Base-by-base conservation (phyloP, 805 yeast species). In the Phaffomyces opuntiae region DNA sequence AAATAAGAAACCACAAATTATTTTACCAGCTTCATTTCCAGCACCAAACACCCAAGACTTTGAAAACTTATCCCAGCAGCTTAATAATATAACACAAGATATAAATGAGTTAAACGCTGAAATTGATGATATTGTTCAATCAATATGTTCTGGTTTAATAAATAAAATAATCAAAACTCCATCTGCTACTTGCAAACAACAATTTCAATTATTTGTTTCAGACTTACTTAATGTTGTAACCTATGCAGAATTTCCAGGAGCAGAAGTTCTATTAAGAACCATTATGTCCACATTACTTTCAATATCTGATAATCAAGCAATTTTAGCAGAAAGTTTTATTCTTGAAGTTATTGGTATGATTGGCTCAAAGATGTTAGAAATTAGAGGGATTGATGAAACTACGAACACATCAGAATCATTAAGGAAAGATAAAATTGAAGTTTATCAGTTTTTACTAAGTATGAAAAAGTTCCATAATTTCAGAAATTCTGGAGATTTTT, bases 291-390 rank as follows among this genome's bases (percentile, higher is more conserved):
- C 71, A 7, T 55, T 81, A 21, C 56, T 80, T 42, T 53, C 51
- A 19, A 57, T 69, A 1, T 48, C 70, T 2, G 70, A 70, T 12
- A 64, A 62, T 27, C 64, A 67, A 38, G 40, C 72, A 0, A 64
- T 74, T 1, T 7, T 35, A 12, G 63, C 74, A 7, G 84, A 80
- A 48, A 66, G 80, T 0, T 70, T 70, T 49, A 68, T 77, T 4
- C 59, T 86, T 42, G 90, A 84, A 45, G 53, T 79, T 50, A 62
- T 79, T n/a, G 89, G 91, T 0, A 47, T 64, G 13, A 73, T 83
- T 25, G 89, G 86, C 0, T 69, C 75, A 3, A 68, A 66, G 35
- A 69, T 82, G 41, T 55, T 74, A 21, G 60, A 62, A 6, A 43
- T 75, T 14, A 70, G 60, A 44, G 53, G 62, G 3, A 38, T 50